Percentiles rank a stretch among this genome's conserved stretches.
These are phyloP conservation scores for Tolypocladium endophyticum DNA, from an alignment of 2,329 filamentous ascomycete genomes.

Conservation along the genomic window DNA sequence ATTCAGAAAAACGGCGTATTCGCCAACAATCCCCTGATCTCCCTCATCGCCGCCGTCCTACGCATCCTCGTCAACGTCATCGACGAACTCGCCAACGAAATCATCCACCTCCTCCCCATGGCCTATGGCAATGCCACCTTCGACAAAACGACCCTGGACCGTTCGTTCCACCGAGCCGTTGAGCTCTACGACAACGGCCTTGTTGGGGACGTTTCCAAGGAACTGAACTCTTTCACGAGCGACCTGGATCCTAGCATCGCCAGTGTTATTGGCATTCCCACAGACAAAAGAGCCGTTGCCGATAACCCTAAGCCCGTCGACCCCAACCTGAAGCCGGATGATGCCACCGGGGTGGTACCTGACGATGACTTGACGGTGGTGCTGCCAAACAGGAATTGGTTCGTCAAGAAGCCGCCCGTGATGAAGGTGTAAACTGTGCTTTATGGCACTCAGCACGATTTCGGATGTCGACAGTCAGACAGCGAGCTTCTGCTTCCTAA, in stretches of 20 bases:
- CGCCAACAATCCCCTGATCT: constrained; percentile 3
- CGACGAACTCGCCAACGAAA: constrained; percentile 7
- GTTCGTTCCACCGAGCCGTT: background rate
- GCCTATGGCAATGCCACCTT: constrained; percentile 5
- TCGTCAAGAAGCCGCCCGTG: too few species aligned
- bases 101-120: constrained; percentile 8
- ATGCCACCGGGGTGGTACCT: too few species aligned
- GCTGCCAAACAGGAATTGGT: too few species aligned
- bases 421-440: too few species aligned
- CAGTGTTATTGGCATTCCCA: background rate
- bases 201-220: background rate
- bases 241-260: background rate
- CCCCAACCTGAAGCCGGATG: too few species aligned
- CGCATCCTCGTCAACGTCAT: constrained; percentile 8
- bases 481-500: too few species aligned
- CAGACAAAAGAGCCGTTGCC: too few species aligned
- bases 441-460: too few species aligned
- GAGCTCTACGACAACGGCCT: background rate
- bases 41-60: constrained; percentile 7
- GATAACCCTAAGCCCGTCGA: too few species aligned
- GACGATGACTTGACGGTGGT: too few species aligned
- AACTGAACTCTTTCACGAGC: background rate
- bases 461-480: too few species aligned
- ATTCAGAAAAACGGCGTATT: constrained; percentile 8
- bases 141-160: background rate